Evolutionary conservation across 768 basidiomycete species (phyloP).

Genomic region (Cyclocybe aegerita): DNA sequence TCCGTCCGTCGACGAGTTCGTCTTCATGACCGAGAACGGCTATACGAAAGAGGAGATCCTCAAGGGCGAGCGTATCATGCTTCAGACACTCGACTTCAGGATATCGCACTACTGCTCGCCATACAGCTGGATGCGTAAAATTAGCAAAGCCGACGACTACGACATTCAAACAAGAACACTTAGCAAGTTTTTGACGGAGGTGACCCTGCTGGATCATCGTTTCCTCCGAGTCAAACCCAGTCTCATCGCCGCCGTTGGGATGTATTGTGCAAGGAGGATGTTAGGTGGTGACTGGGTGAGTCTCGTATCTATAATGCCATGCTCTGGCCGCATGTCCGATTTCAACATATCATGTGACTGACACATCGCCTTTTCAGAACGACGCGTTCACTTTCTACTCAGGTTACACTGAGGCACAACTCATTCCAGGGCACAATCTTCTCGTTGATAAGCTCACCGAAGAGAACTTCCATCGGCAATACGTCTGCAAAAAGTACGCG

Average conservation of each 20-base stretch:
- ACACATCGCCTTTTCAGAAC: slow-evolving; percentile 52
- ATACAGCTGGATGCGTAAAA: slow-evolving; percentile 98
- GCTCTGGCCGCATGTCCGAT: slow-evolving; percentile 9
- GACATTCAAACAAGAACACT: slow-evolving; percentile 96
- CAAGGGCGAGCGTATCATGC: slow-evolving; percentile 95
- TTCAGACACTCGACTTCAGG: slow-evolving; percentile 93
- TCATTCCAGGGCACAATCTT: slow-evolving; percentile 76
- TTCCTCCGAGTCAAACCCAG: slow-evolving; percentile 94
- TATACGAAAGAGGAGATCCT: slow-evolving; percentile 95
- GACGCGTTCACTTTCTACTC: slow-evolving; percentile 93
- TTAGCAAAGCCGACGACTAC: slow-evolving; percentile 98
- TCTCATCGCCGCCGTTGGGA: slow-evolving; percentile 91
- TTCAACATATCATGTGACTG: slow-evolving; percentile 34
- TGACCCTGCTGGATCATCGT: slow-evolving; percentile 88
- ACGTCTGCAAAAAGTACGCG: slow-evolving; percentile 95
- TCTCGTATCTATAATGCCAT: slow-evolving; percentile 24
- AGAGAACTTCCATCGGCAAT: slow-evolving; percentile 75
- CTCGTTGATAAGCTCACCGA: slow-evolving; percentile 84
- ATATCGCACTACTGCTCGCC: slow-evolving; percentile 98
- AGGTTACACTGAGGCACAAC: slow-evolving; percentile 85
- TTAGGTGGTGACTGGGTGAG: slow-evolving; percentile 95
- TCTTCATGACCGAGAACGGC: slow-evolving; percentile 95
- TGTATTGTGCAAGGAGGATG: slow-evolving; percentile 96
- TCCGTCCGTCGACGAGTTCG: slow-evolving; percentile 96
- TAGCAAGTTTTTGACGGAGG: slow-evolving; percentile 97